Conservation (phyloP, 495 filamentous ascomycete species). For the Xylaria intraflava region DNA sequence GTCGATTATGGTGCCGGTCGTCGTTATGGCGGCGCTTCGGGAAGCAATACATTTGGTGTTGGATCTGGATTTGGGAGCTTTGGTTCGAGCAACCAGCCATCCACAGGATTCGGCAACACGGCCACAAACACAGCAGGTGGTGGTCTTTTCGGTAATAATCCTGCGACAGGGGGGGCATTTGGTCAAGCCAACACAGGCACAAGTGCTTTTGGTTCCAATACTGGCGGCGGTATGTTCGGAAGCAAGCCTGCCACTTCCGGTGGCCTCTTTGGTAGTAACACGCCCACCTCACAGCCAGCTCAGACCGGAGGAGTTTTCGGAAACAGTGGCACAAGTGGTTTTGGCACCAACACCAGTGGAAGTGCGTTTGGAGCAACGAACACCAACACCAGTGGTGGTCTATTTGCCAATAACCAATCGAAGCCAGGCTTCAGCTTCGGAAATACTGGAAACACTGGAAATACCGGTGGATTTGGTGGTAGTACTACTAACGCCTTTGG, state of each 20-base stretch:
- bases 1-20: constrained; percentile 87
- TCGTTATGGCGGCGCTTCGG: constrained; percentile 70
- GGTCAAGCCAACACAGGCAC: constrained; percentile 38
- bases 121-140: constrained; percentile 33
- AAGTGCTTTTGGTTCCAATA: constrained; percentile 36
- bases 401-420: constrained; percentile 38
- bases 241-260: constrained; percentile 37
- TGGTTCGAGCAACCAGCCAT: constrained; percentile 30
- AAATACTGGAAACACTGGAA: constrained; percentile 11
- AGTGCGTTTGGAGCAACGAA: constrained; percentile 26
- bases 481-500: constrained; percentile 25
- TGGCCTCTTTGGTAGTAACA: constrained; percentile 41
- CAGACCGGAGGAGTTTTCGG: constrained; percentile 44
- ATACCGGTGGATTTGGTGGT: constrained; percentile 26
- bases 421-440: constrained; percentile 37
- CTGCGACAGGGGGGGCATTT: constrained; percentile 49
- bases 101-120: constrained; percentile 38
- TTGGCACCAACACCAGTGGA: constrained; percentile 13
- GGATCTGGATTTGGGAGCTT: constrained; percentile 54
- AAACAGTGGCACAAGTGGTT: constrained; percentile 16
- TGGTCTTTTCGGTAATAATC: constrained; percentile 44
- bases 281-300: constrained; percentile 35
- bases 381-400: constrained; percentile 20
- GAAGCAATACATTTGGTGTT: constrained; percentile 75
- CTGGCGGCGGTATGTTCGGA: constrained; percentile 41